Base-by-base conservation (phyloP, 2,329 filamentous ascomycete species). In the Scedosporium dehoogii region DNA sequence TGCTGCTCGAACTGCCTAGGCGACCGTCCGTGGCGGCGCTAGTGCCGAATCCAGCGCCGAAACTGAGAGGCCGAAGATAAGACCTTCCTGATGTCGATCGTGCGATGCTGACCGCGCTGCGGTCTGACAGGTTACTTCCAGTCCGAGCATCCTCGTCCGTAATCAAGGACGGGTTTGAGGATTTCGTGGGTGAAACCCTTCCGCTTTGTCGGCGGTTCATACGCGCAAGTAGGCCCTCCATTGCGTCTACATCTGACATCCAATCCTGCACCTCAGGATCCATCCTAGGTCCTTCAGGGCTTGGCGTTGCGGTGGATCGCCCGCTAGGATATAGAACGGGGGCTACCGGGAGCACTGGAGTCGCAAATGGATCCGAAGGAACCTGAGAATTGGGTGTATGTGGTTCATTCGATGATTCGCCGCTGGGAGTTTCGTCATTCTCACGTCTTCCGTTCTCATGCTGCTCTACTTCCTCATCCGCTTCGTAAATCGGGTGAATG, bases 401-500 rank as follows among this genome's bases (percentile, higher is more conserved):
- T 14, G 67, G 69, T 21, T 56, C 33, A 23, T 38, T 44, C 2
- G 59, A 14, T 18, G 57, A 59, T 16, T 59, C 59, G 10, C 25
- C 25, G 18, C n/a, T 41, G 16, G 14, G 29, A 21, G 27, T 55
- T n/a, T n/a, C 46, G 16, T 41, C 48, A 6, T 23, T 55, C 29
- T 23, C 23, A 16, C 10, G 23, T 6, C 61, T 71, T 64, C 33
- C 9, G 51, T 66, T 65, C 38, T 68, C 68, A 48, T 69, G 69
- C 41, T 60, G 44, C 1, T 71, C 70, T 6, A 78, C 79, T 38
- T 84, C 81, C 65, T 85, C 82, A 46, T 83, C 82, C 7, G 81
- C 82, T 65, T 85, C 83, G 66, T 82, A 78, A 64, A 85, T 85
- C 0, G 83, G 83, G 65, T 84, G 81, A 65, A 85, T 85, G 2